Evolutionary conservation across 1,139 yeast genomes (phyloP).

Genomic region (Blastobotrys serpentis): DNA sequence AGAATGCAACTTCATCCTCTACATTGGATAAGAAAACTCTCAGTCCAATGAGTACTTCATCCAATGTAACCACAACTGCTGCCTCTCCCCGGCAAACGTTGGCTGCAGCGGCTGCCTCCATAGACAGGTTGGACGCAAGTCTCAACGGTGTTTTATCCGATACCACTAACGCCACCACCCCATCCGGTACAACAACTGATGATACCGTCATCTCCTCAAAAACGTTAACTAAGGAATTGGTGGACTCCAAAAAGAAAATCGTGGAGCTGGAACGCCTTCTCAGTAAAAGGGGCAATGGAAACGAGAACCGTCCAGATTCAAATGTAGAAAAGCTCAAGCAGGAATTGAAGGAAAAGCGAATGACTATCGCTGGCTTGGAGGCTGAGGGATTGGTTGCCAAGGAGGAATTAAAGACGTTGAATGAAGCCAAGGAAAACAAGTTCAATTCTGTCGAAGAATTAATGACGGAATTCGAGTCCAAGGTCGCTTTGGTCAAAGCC

Average conservation of each 20-base stretch:
- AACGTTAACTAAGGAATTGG: conserved; percentile 29
- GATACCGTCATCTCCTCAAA: conserved; percentile 6
- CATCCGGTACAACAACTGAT: conserved; percentile 7
- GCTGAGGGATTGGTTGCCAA: conserved; percentile 36
- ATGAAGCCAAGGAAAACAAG: conserved; percentile 25
- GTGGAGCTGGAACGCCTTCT: conserved; percentile 36
- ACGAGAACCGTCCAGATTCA: conserved; percentile 17
- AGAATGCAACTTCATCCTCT: not conserved
- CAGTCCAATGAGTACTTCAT: conserved; percentile 2
- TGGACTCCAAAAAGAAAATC: conserved; percentile 34
- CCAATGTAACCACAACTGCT: not conserved
- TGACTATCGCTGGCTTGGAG: conserved; percentile 38
- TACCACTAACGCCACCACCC: conserved; percentile 9
- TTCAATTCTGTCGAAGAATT: conserved; percentile 26
- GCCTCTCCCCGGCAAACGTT: conserved; percentile 12
- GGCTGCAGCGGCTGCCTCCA: conserved; percentile 11
- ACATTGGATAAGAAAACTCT: not conserved
- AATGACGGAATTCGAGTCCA: conserved; percentile 31
- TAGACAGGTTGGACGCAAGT: conserved; percentile 10
- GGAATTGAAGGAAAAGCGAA: conserved; percentile 35
- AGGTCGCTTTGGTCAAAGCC: conserved; percentile 31
- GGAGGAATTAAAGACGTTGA: conserved; percentile 34
- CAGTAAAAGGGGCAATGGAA: conserved; percentile 21
- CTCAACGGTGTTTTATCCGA: not conserved
- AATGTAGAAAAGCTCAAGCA: conserved; percentile 26